phyloP scores from a whole-genome alignment of 768 basidiomycete genomes.

The Punctularia strigosozonata region DNA sequence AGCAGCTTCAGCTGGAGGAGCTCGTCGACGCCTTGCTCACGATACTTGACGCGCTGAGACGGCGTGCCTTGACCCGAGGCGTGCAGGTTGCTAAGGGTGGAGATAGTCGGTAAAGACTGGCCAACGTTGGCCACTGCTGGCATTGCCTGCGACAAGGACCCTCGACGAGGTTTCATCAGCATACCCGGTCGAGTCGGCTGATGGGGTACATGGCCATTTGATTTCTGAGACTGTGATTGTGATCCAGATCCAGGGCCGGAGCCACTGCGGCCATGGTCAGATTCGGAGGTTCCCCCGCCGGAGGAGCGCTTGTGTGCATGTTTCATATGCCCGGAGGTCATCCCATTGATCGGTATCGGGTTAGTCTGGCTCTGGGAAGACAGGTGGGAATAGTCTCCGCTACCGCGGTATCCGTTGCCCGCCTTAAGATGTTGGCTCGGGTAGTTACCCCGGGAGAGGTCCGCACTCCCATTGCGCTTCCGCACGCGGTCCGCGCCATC shows the following conservation, averaged over 20 bases:
- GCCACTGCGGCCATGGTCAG: slow-evolving; percentile 14
- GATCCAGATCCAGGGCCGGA: too few species aligned
- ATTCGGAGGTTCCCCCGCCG: slow-evolving; percentile 19
- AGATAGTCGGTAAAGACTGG: slow-evolving; percentile 4
- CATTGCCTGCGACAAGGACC: slow-evolving; percentile 6
- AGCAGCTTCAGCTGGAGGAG: slow-evolving; percentile 87
- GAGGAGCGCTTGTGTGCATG: slow-evolving; percentile 11
- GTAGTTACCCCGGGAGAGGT: slow-evolving; percentile 10
- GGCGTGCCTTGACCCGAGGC: slow-evolving; percentile 10
- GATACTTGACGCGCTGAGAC: slow-evolving; percentile 41
- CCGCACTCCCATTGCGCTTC: slow-evolving; percentile 20
- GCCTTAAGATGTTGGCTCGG: too few species aligned
- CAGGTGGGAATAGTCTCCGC: not conserved
- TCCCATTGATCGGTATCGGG: slow-evolving; percentile 8
- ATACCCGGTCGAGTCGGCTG: too few species aligned
- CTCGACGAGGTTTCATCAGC: too few species aligned
- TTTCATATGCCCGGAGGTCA: too few species aligned
- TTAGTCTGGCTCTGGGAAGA: not conserved
- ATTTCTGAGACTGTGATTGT: too few species aligned
- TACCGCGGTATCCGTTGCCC: slow-evolving; percentile 6
- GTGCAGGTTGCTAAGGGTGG: slow-evolving; percentile 8
- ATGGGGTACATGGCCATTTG: slow-evolving; percentile 9
- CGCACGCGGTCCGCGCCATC: slow-evolving; percentile 52
- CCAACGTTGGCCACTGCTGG: slow-evolving; percentile 3
- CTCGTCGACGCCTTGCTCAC: slow-evolving; percentile 94